Percentiles rank a stretch among this genome's conserved stretches.
These are phyloP conservation scores for Pascua guehoae DNA, from an alignment of 1,284 basidiomycete species.

Conservation along the genomic window DNA sequence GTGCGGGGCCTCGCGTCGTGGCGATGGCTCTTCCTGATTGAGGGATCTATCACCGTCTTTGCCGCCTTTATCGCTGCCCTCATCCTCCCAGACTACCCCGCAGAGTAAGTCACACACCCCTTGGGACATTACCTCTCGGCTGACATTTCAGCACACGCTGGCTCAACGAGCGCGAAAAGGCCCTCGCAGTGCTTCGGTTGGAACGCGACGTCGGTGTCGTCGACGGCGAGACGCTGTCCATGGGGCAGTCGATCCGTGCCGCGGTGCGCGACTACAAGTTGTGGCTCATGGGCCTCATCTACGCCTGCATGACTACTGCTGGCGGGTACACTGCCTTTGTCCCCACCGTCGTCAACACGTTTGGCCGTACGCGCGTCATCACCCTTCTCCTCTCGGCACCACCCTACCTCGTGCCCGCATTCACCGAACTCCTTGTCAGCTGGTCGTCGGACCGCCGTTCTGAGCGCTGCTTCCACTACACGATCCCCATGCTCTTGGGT, in stretches of 20 bases:
- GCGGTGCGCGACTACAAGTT: conserved; percentile 18
- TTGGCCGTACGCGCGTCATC: conserved; percentile 28
- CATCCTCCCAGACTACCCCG: conserved; percentile 21
- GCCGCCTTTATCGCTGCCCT: conserved; percentile 7
- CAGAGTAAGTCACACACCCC: neutral
- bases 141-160: conserved; percentile 10
- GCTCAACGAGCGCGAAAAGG: conserved; percentile 18
- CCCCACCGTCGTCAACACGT: conserved; percentile 28
- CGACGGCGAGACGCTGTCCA: conserved; percentile 11
- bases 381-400: conserved; percentile 40
- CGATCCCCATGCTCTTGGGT: conserved; percentile 41
- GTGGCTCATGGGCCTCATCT: conserved; percentile 20
- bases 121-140: neutral
- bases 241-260: conserved; percentile 4
- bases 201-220: conserved; percentile 15
- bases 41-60: conserved; percentile 16
- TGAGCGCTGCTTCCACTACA: conserved; percentile 45
- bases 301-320: conserved; percentile 21
- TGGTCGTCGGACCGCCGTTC: conserved; percentile 25
- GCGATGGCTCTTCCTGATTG: conserved; percentile 25
- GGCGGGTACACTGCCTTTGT: conserved; percentile 33
- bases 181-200: conserved; percentile 12
- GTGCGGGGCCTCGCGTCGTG: conserved; percentile 10
- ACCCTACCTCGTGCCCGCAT: conserved; percentile 32
- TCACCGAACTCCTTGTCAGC: conserved; percentile 33